Evolutionary conservation across 2,329 filamentous ascomycete genomes (phyloP).

Genomic region (Aspergillus nomiae): DNA sequence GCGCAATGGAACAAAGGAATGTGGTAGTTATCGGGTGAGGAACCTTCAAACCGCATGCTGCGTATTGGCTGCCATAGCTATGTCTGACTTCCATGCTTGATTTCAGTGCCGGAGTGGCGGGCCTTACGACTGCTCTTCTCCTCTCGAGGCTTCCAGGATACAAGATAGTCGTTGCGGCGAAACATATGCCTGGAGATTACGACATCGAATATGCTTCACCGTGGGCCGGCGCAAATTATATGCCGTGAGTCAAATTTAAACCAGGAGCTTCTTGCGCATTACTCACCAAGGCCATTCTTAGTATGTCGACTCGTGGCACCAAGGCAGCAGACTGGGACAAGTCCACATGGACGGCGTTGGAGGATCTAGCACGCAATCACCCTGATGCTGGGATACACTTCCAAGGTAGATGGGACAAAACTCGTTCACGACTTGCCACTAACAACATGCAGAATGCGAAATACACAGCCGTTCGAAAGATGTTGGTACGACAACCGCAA

Average conservation of each 20-base stretch:
- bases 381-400: slow-evolving; percentile 79
- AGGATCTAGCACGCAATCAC: slow-evolving; percentile 58
- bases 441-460: slow-evolving; percentile 34
- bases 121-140: slow-evolving; percentile 47
- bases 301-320: background rate
- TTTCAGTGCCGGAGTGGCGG: slow-evolving; percentile 62
- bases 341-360: slow-evolving; percentile 63
- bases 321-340: slow-evolving; percentile 29
- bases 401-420: slow-evolving; percentile 53
- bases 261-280: background rate
- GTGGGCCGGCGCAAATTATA: slow-evolving; percentile 79
- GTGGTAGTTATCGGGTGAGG: background rate
- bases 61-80: background rate
- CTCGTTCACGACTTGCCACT: background rate
- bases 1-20: background rate
- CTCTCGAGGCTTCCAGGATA: slow-evolving; percentile 53
- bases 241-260: slow-evolving; percentile 58
- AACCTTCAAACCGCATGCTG: no score
- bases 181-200: slow-evolving; percentile 90
- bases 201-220: slow-evolving; percentile 85
- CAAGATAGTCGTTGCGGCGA: slow-evolving; percentile 69
- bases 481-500: slow-evolving; percentile 49
- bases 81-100: background rate
- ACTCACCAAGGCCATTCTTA: background rate
- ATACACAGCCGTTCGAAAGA: slow-evolving; percentile 66